Percentiles rank a stretch among this genome's conserved stretches.
phyloP scores from a whole-genome alignment of 805 yeast species.

The Barnettozyma californica region DNA sequence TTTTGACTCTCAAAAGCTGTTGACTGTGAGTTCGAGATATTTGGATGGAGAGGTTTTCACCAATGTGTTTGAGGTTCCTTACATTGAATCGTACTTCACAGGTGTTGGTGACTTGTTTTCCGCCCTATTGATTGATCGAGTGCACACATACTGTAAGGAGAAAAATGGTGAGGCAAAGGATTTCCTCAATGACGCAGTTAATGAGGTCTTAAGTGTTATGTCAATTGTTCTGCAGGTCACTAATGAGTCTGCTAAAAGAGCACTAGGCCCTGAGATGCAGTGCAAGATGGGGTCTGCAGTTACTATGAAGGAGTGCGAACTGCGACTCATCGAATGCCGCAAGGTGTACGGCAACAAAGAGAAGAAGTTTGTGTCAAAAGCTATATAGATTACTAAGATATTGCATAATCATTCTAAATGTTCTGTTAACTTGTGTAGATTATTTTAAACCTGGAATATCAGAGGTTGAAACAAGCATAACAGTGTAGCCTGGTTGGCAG shows the following conservation, averaged over 20 bases:
- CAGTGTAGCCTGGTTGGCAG: too few relatives aligned
- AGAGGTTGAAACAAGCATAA: too few relatives aligned
- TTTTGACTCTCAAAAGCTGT: conserved; percentile 11
- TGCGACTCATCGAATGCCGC: conserved; percentile 59
- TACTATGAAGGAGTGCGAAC: conserved; percentile 67
- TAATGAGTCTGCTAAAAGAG: conserved; percentile 31
- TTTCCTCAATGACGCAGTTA: conserved; percentile 33
- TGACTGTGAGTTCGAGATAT: conserved; percentile 18
- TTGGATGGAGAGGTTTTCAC: conserved; percentile 8
- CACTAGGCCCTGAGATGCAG: conserved; percentile 33
- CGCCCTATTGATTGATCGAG: conserved; percentile 65
- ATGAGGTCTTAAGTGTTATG: conserved; percentile 55
- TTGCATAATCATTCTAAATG: conserved; percentile 72
- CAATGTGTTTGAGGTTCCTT: conserved; percentile 44
- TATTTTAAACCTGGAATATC: too few relatives aligned
- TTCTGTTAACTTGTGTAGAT: too few relatives aligned
- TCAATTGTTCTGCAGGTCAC: conserved; percentile 45
- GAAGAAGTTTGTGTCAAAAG: conserved; percentile 33
- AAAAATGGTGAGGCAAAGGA: not conserved
- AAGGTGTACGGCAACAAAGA: conserved; percentile 26
- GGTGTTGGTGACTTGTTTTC: conserved; percentile 95
- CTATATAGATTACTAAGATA: conserved; percentile 58
- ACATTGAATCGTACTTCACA: conserved; percentile 76
- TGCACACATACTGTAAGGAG: conserved; percentile 26
- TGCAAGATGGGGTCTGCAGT: conserved; percentile 54